phyloP scores from a whole-genome alignment of 2,329 filamentous ascomycete species.

The Exophiala mesophila region DNA sequence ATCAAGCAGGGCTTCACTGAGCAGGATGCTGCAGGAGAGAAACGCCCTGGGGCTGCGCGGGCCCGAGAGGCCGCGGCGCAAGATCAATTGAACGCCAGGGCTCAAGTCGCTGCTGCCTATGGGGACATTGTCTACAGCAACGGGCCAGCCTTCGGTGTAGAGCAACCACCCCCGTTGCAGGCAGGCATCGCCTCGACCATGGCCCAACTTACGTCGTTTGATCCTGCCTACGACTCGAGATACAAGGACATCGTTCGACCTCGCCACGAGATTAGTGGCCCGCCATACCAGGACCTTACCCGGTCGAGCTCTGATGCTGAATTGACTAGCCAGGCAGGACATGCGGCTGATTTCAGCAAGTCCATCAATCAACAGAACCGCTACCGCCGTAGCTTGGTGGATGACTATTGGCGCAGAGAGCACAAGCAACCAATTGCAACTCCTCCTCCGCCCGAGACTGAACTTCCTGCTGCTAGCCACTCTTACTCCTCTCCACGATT shows the following conservation, averaged over 20 bases:
- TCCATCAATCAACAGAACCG: constrained; percentile 73
- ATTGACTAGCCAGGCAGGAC: constrained; percentile 77
- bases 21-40: constrained; percentile 91
- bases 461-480: constrained; percentile 28
- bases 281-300: constrained; percentile 81
- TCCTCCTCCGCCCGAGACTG: constrained; percentile 32
- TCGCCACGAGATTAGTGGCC: constrained; percentile 82
- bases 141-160: constrained; percentile 58
- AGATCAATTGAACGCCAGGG: constrained; percentile 45
- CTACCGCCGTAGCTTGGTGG: constrained; percentile 72
- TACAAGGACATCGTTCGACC: constrained; percentile 79
- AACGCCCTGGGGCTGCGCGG: constrained; percentile 86
- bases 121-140: constrained; percentile 87
- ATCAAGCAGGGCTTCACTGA: constrained; percentile 97
- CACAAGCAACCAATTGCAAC: constrained; percentile 68
- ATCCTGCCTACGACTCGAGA: constrained; percentile 76
- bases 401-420: constrained; percentile 74
- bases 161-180: constrained; percentile 65
- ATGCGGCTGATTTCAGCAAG: constrained; percentile 88
- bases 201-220: constrained; percentile 77
- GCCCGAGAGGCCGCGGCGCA: constrained; percentile 72
- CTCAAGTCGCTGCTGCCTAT: constrained; percentile 58
- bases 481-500: constrained; percentile 23
- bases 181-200: constrained; percentile 66
- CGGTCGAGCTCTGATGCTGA: constrained; percentile 71